A percentile compares a stretch with the other conserved stretches of the same genome.
Evolutionary conservation across 495 filamentous ascomycete genomes (phyloP).

Genomic region (Pseudotulostoma volvatum): DNA sequence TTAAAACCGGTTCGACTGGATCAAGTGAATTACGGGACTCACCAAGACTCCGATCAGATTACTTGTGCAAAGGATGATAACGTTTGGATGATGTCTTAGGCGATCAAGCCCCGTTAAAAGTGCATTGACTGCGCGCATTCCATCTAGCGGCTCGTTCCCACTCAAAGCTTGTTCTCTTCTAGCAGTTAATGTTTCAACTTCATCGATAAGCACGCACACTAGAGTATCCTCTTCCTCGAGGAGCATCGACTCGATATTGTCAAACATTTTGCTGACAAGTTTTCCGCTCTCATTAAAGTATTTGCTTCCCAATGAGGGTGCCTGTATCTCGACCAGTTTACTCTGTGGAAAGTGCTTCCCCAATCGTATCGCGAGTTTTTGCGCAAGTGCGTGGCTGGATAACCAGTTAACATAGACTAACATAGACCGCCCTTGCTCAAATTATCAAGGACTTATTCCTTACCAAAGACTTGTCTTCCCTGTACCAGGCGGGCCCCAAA

Average conservation of each 20-base stretch:
- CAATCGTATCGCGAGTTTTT: slow-evolving; percentile 40
- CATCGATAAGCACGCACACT: slow-evolving; percentile 37
- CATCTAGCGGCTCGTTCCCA: slow-evolving; percentile 32
- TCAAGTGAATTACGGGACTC: slow-evolving; percentile 1
- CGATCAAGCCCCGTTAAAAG: slow-evolving; percentile 23
- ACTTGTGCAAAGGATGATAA: slow-evolving; percentile 36
- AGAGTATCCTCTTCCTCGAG: slow-evolving; percentile 27
- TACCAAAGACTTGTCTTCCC: slow-evolving; percentile 36
- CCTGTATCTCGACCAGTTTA: slow-evolving; percentile 35
- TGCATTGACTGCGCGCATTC: slow-evolving; percentile 25
- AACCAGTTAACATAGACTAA: background rate
- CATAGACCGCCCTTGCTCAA: background rate
- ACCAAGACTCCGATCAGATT: slow-evolving; percentile 30
- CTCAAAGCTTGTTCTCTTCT: slow-evolving; percentile 24
- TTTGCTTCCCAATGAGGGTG: slow-evolving; percentile 34
- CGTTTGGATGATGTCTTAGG: slow-evolving; percentile 22
- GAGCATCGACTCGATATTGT: slow-evolving; percentile 26
- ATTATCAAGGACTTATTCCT: background rate
- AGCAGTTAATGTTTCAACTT: slow-evolving; percentile 37
- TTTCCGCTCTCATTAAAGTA: slow-evolving; percentile 42
- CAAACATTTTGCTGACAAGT: slow-evolving; percentile 31
- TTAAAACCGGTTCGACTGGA: background rate
- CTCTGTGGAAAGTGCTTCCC: slow-evolving; percentile 23
- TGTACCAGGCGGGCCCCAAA: slow-evolving; percentile 41
- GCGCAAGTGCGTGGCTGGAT: slow-evolving; percentile 31